Evolutionary conservation across 805 yeast species (phyloP).

Genomic region (Saccharomycopsis selenospora): DNA sequence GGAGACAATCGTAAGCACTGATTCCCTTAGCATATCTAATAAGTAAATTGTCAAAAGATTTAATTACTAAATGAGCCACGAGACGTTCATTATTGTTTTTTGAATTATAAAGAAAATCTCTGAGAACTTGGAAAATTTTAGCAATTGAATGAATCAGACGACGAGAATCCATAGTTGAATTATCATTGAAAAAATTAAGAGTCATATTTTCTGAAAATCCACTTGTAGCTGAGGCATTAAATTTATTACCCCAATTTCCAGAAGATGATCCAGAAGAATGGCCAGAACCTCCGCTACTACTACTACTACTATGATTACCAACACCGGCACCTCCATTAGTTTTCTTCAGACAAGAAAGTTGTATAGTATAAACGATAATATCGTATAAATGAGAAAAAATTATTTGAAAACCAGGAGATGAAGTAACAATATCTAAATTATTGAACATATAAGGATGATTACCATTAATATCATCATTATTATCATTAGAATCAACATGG

Average conservation of each 20-base stretch:
- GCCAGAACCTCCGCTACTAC: neutral
- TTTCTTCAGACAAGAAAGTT: neutral
- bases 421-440: conserved; percentile 20
- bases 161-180: conserved; percentile 2
- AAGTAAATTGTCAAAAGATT: conserved; percentile 31
- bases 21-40: conserved; percentile 31
- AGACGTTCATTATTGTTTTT: conserved; percentile 27
- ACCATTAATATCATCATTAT: too few species aligned
- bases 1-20: conserved; percentile 34
- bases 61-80: conserved; percentile 21
- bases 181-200: conserved; percentile 13
- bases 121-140: conserved; percentile 30
- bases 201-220: conserved; percentile 16
- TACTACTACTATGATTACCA: neutral
- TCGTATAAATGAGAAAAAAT: conserved; percentile 42
- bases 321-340: neutral
- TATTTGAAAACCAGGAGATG: conserved; percentile 40
- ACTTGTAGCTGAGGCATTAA: conserved; percentile 11
- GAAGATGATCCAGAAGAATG: neutral
- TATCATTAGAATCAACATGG: neutral
- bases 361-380: conserved; percentile 26
- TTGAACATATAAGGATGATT: neutral
- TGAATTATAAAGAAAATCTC: conserved; percentile 31
- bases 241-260: conserved; percentile 13
- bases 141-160: conserved; percentile 23